Percentiles rank a stretch among this genome's conserved stretches.
Evolutionary conservation across 2,329 filamentous ascomycete species (phyloP).

Genomic region (Penicillium sp.): DNA sequence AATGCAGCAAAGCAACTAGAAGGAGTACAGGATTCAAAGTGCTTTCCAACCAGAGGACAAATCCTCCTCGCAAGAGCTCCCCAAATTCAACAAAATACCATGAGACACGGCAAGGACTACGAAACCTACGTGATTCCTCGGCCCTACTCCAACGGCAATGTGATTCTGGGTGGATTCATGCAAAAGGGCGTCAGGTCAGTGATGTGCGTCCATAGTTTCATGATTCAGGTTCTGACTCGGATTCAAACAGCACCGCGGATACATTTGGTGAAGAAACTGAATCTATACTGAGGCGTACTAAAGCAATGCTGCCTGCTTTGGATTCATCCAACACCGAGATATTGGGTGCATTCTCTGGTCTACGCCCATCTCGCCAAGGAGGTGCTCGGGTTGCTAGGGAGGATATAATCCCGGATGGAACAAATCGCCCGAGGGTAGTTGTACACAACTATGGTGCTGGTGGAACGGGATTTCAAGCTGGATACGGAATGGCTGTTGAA

Average conservation of each 20-base stretch:
- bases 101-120: slow-evolving; percentile 43
- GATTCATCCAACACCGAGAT: slow-evolving; percentile 28
- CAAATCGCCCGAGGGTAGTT: background rate
- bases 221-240: background rate
- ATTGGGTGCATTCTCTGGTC: slow-evolving; percentile 32
- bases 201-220: background rate
- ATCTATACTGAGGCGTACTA: slow-evolving; percentile 42
- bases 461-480: slow-evolving; percentile 49
- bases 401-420: background rate
- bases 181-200: slow-evolving; percentile 20
- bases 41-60: slow-evolving; percentile 46
- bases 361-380: slow-evolving; percentile 20
- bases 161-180: slow-evolving; percentile 43
- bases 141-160: slow-evolving; percentile 38
- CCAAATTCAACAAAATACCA: slow-evolving; percentile 36
- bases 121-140: slow-evolving; percentile 47
- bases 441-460: slow-evolving; percentile 44
- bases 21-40: slow-evolving; percentile 41
- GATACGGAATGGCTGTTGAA: slow-evolving; percentile 21
- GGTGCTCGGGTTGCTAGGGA: slow-evolving; percentile 19
- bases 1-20: slow-evolving; percentile 36
- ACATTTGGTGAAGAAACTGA: slow-evolving; percentile 33
- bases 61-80: slow-evolving; percentile 41
- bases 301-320: slow-evolving; percentile 35
- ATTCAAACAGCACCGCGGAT: slow-evolving; percentile 36